Percentiles rank a stretch among this genome's conserved stretches.
phyloP scores from a whole-genome alignment of 2,329 filamentous ascomycete species.

The Ceratocystis variospora region DNA sequence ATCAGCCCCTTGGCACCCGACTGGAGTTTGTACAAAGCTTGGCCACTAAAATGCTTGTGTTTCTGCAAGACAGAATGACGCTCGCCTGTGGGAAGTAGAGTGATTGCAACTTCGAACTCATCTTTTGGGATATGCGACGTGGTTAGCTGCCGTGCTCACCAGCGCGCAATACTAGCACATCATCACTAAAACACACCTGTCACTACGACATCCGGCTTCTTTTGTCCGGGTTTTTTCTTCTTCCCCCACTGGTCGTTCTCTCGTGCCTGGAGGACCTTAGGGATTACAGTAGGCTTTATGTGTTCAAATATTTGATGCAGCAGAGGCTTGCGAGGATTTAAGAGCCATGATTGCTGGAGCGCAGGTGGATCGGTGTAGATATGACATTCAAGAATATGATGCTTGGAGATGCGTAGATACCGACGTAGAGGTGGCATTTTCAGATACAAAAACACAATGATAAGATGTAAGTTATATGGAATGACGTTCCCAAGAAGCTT shows the following conservation, averaged over 20 bases:
- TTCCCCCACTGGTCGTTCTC: conserved; percentile 44
- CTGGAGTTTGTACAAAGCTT: conserved; percentile 24
- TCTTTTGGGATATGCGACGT: conserved; percentile 40
- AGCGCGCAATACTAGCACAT: not conserved
- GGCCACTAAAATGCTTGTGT: conserved; percentile 53
- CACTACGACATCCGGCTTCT: conserved; percentile 58
- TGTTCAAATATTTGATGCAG: conserved; percentile 73
- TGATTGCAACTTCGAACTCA: conserved; percentile 91
- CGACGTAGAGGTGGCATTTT: conserved; percentile 75
- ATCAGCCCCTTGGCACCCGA: conserved; percentile 18
- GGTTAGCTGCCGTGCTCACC: not conserved
- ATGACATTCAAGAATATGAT: conserved; percentile 89
- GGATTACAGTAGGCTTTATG: conserved; percentile 72
- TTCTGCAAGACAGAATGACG: conserved; percentile 79
- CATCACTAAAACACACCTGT: conserved; percentile 44
- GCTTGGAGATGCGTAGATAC: conserved; percentile 82
- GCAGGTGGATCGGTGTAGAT: conserved; percentile 90
- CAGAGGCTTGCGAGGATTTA: conserved; percentile 60
- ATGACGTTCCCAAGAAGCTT: not conserved
- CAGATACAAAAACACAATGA: not conserved
- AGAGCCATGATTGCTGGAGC: conserved; percentile 68
- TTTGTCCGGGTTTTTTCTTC: conserved; percentile 61
- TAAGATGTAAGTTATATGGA: not conserved
- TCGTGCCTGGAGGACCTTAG: conserved; percentile 79
- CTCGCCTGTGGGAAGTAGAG: conserved; percentile 72